Conservation (phyloP, 169 alveolate genomes). For the Cryptosporidium ubiquitum region DNA sequence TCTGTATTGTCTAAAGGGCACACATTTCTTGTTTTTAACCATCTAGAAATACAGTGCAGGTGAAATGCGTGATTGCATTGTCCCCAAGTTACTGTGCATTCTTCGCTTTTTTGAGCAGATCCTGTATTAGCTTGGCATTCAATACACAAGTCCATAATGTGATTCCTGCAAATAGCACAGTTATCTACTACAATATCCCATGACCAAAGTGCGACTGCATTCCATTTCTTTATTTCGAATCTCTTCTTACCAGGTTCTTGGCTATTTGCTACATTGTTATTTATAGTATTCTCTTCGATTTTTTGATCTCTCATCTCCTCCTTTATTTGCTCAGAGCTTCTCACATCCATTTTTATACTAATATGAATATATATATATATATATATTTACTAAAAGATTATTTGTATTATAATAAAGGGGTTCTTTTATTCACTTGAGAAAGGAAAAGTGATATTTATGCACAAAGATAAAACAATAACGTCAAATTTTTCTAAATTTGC, state of each 20-base stretch:
- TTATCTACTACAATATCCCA: conserved; percentile 99
- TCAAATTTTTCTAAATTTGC: not conserved
- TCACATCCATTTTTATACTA: not conserved
- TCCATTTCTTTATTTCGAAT: conserved; percentile 93
- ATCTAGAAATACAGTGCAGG: conserved; percentile 97
- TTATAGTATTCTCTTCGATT: not conserved
- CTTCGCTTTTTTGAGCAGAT: conserved; percentile 81
- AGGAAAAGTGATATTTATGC: not conserved
- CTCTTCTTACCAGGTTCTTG: conserved; percentile 72
- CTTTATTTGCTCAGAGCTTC: not conserved
- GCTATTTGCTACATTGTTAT: not conserved
- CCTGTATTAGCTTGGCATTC: conserved; percentile 95
- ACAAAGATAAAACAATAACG: too few relatives aligned
- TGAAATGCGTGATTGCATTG: conserved; percentile 99
- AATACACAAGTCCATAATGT: conserved; percentile 97
- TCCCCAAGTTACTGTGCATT: conserved; percentile 99
- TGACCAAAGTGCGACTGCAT: conserved; percentile 98
- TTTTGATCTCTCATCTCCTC: not conserved
- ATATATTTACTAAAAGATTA: not conserved
- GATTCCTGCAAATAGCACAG: conserved; percentile 99
- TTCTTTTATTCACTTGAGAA: too few relatives aligned
- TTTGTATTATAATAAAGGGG: not conserved
- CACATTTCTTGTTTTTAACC: conserved; percentile 97
- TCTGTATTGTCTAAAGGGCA: conserved; percentile 97
- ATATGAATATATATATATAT: not conserved